Evolutionary conservation across 2,329 filamentous ascomycete genomes (phyloP).

Genomic region (Dactylellina cionopaga): DNA sequence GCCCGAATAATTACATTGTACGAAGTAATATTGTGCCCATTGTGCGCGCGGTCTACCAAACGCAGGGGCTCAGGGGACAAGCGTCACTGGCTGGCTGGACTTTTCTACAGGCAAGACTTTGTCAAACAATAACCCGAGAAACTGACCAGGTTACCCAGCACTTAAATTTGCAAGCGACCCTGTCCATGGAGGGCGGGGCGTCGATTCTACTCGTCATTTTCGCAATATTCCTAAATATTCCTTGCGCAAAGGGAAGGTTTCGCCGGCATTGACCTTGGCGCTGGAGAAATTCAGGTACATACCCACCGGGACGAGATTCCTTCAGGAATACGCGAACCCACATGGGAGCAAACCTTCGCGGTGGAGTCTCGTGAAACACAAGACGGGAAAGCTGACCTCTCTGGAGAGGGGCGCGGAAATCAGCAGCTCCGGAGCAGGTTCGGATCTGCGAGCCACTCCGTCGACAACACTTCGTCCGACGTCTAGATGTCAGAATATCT

Average conservation of each 20-base stretch:
- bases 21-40: background rate
- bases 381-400: conserved; percentile 4
- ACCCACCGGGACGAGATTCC: background rate
- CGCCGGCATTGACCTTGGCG: conserved; percentile 19
- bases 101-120: conserved; percentile 22
- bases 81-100: background rate
- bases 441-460: background rate
- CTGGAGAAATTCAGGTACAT: background rate
- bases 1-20: background rate
- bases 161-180: conserved; percentile 25
- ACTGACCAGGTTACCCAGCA: conserved; percentile 16
- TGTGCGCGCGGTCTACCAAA: conserved; percentile 49
- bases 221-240: background rate
- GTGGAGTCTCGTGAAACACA: conserved; percentile 32
- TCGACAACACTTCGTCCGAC: background rate
- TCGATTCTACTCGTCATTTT: conserved; percentile 30
- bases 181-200: conserved; percentile 10
- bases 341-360: background rate
- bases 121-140: conserved; percentile 42
- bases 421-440: background rate
- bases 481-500: background rate
- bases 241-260: conserved; percentile 33
- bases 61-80: conserved; percentile 49
- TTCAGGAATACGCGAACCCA: conserved; percentile 20
- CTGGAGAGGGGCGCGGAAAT: background rate